phyloP scores from a whole-genome alignment of 495 filamentous ascomycete species.

The Annulohypoxylon nitens region DNA sequence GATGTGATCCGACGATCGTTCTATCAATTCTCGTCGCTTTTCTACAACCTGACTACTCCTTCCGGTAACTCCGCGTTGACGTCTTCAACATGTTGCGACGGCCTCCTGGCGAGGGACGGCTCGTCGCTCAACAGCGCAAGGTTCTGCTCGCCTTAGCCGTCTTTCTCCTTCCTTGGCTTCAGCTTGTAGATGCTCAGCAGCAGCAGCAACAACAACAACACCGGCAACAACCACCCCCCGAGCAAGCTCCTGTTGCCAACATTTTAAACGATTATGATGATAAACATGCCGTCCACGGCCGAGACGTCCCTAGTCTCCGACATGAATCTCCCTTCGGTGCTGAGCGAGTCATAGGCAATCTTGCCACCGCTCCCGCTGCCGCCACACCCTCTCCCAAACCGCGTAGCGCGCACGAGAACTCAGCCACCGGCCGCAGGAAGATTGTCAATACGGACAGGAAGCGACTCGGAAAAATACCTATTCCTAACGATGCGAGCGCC shows the following conservation, averaged over 20 bases:
- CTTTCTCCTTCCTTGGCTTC: constrained; percentile 65
- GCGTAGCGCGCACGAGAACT: constrained; percentile 43
- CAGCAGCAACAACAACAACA: constrained; percentile 67
- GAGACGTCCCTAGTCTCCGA: constrained; percentile 35
- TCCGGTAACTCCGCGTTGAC: constrained; percentile 56
- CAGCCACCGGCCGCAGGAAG: constrained; percentile 34
- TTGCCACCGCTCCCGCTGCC: constrained; percentile 52
- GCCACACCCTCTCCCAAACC: constrained; percentile 38
- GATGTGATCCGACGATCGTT: constrained; percentile 31
- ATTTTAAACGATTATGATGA: constrained; percentile 52
- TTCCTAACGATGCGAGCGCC: constrained; percentile 88
- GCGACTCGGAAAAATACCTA: constrained; percentile 55
- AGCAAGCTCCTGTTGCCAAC: constrained; percentile 46
- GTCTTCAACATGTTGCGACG: constrained; percentile 67
- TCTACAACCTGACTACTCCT: constrained; percentile 4
- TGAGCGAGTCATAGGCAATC: constrained; percentile 27
- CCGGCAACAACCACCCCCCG: constrained; percentile 47
- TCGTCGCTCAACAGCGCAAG: constrained; percentile 60
- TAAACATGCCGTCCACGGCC: constrained; percentile 38
- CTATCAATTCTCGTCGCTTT: not conserved
- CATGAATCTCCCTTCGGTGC: constrained; percentile 52
- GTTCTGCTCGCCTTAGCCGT: constrained; percentile 64
- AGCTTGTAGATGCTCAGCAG: constrained; percentile 70
- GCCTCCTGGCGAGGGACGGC: constrained; percentile 65
- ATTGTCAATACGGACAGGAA: constrained; percentile 51